Evolutionary conservation across 1,139 yeast species (phyloP), one percentile per base, ranked within the genome.

Genomic region (Suhomyces guaymorum): DNA sequence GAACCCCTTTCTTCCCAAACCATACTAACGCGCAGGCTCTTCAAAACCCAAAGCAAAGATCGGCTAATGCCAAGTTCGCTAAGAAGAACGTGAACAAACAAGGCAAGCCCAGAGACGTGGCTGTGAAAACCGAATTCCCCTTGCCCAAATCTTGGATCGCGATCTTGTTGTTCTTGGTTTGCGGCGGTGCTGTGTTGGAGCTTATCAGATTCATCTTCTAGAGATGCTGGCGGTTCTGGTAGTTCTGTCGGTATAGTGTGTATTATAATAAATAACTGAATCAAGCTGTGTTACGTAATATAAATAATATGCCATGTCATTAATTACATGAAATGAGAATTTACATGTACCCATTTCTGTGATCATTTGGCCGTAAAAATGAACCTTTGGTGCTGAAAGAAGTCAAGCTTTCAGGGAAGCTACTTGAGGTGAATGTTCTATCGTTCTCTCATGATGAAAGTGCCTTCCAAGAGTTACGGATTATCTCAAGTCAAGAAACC

Each of bases 101-200:
- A 59, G 84, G 88, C 16, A 80, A 81, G 54, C 74, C 77, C 32
- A 72, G 73, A 52, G 60, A 57, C 32, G 61, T 60, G 40, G 59
- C 55, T 22, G 59, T 54, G 28, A 57, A 61, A 38, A 26, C 32
- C 24, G 60, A 62, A 37, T 63, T 66, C 35, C 82, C 87, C 9
- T 55, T 81, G 21, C 73, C 82, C 26, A 75, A 61, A 49, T 55
- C 73, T 8, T 82, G 94, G 84, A 57, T 87, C 22, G 55, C 65
- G 32, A 64, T 80, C 1, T 69, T 88, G 40, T 74, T 76, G 17
- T 88, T 88, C 58, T 68, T 88, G 47, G 73, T 89, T 5, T 71
- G 84, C 44, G 96, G 96, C 41, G 95, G 96, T 48, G 95, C 92
- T 42, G 45, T 86, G 9, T 69, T 89, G 32, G 95, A 88, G 58